These are phyloP conservation scores for Udeniomyces megalosporus DNA, from an alignment of 768 basidiomycete species.

Conservation along the genomic window DNA sequence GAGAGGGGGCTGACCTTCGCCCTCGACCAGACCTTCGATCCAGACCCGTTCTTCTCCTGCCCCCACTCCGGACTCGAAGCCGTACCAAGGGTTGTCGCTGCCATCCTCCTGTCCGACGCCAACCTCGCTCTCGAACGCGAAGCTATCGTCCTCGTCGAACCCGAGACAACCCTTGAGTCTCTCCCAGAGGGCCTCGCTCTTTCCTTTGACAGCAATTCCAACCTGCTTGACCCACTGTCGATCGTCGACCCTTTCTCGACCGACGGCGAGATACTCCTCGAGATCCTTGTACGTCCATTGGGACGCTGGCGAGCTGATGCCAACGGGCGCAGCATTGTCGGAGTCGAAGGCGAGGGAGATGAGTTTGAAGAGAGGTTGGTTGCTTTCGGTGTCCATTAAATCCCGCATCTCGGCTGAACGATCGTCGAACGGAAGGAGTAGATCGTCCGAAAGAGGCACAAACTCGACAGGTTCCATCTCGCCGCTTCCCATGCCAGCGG, in stretches of 20 bases:
- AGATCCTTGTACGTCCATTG: constrained; percentile 6
- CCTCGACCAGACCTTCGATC: constrained; percentile 12
- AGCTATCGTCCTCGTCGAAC: constrained; percentile 12
- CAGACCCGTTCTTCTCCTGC: background rate
- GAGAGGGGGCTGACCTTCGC: background rate
- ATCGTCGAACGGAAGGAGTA: constrained; percentile 13
- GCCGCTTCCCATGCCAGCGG: background rate
- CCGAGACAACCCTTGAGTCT: constrained; percentile 14
- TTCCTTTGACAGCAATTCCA: background rate
- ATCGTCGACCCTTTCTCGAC: background rate
- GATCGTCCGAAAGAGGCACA: constrained; percentile 5
- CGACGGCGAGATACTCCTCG: background rate
- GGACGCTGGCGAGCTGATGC: background rate
- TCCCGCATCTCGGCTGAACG: constrained; percentile 2
- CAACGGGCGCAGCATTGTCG: background rate
- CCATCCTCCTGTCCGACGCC: background rate
- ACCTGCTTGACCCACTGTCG: background rate
- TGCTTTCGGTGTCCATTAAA: constrained; percentile 2
- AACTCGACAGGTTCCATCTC: constrained; percentile 17
- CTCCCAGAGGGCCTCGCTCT: constrained; percentile 13
- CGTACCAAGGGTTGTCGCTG: too few species aligned
- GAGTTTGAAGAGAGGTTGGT: constrained; percentile 11
- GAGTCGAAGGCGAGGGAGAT: constrained; percentile 3
- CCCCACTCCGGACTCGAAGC: background rate
- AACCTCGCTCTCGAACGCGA: background rate